Conservation (phyloP, 1,284 basidiomycete species). For the Tausonia pullulans region DNA sequence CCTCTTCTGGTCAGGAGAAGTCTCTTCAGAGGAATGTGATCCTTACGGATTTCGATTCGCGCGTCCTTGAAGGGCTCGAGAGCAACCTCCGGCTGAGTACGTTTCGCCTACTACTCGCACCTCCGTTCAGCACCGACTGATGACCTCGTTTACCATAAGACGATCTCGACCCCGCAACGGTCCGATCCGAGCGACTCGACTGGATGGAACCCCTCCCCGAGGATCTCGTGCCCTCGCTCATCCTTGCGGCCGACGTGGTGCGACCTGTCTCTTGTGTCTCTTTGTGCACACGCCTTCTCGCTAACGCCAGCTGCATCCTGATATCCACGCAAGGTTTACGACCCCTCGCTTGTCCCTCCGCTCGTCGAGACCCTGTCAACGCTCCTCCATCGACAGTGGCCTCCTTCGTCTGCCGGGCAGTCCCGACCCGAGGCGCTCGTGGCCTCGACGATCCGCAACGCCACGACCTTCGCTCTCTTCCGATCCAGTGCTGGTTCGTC, state of each 20-base stretch:
- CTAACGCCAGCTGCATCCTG: neutral
- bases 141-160: neutral
- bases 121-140: neutral
- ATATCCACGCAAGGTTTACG: slow-evolving; percentile 29
- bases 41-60: slow-evolving; percentile 7
- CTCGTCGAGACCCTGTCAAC: slow-evolving; percentile 27
- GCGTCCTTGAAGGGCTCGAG: slow-evolving; percentile 21
- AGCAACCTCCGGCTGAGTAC: slow-evolving; percentile 30
- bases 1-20: neutral
- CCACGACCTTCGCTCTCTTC: slow-evolving; percentile 30
- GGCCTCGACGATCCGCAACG: slow-evolving; percentile 35
- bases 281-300: neutral
- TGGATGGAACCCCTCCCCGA: slow-evolving; percentile 6
- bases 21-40: neutral
- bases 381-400: slow-evolving; percentile 19
- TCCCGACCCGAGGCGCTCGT: slow-evolving; percentile 23
- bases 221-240: neutral
- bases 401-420: neutral
- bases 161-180: neutral
- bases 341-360: slow-evolving; percentile 32
- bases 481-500: slow-evolving; percentile 19
- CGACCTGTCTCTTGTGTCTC: slow-evolving; percentile 15
- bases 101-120: slow-evolving; percentile 10
- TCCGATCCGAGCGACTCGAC: neutral
- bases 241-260: slow-evolving; percentile 36